Base-by-base conservation (phyloP, 306 rosid genomes). In the Trifolium fragiferum region DNA sequence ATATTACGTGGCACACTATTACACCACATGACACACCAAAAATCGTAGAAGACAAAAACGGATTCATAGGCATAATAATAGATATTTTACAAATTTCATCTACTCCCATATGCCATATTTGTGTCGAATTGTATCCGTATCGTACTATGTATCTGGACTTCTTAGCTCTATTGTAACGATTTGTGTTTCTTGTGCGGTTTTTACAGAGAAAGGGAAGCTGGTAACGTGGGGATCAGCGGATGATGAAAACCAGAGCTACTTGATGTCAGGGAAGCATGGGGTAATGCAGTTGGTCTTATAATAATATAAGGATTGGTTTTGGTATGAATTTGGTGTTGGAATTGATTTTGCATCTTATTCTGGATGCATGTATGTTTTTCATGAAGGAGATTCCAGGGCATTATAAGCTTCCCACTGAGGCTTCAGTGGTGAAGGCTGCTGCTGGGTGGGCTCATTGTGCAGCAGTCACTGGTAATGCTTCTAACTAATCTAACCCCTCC, bases 371-470 rank as follows among this genome's bases (percentile, higher is more conserved):
- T 70, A 18, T 69, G 33, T 70, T 47, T 54, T 84, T 82, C 73
- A 53, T 90, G 83, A 86, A 93, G 98, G 97, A 90, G 83, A 84
- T 68, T 60, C 92, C 98, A 53, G 92, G 89, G 86, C 61, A 83
- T 68, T 85, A 82, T 78, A 84, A 86, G 71, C 88, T 93, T 14
- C 96, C 97, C 37, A 78, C 85, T 59, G 87, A 88, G 76, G 87
- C 85, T 76, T 64, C 93, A 43, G 87, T 89, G 46, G 82, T 86
- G 47, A 84, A 85, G 62, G 98, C 96, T 58, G 89, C 89, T 81
- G 90, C 93, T 65, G 98, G 96, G 72, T 93, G 98, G 98, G 98
- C 97, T 51, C 96, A 93, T 68, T 93, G 96, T 57, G 96, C 85
- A 46, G 65, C 89, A 0, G 93, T 86, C 47, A 86, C 85, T 62